Evolutionary conservation across 1,284 basidiomycete species (phyloP).

Genomic region (Pisolithus thermaeus): DNA sequence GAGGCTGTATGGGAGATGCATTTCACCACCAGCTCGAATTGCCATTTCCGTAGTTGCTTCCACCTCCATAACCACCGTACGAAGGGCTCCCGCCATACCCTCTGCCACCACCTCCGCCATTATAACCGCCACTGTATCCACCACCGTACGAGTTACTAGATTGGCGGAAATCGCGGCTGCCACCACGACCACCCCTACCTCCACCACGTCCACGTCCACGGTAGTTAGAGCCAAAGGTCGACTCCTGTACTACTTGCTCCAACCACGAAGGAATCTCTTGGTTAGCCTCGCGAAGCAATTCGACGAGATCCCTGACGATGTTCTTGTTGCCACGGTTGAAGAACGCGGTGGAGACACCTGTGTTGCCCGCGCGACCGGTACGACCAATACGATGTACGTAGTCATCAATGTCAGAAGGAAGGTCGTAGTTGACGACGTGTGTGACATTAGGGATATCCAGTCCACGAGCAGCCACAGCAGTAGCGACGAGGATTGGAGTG

Average conservation of each 20-base stretch:
- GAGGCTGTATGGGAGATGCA: slow-evolving; percentile 1
- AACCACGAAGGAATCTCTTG: slow-evolving; percentile 95
- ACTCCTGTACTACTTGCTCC: slow-evolving; percentile 81
- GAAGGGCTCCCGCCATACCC: slow-evolving; percentile 25
- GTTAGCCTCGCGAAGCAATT: slow-evolving; percentile 93
- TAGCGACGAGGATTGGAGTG: slow-evolving; percentile 96
- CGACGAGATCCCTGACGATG: slow-evolving; percentile 88
- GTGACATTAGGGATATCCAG: slow-evolving; percentile 99
- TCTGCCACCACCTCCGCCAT: slow-evolving; percentile 36
- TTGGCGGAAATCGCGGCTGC: slow-evolving; percentile 45
- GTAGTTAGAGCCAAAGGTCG: slow-evolving; percentile 54
- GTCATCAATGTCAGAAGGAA: slow-evolving; percentile 98
- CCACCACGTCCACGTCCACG: slow-evolving; percentile 59
- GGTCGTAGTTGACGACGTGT: slow-evolving; percentile 97
- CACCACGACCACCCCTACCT: slow-evolving; percentile 52
- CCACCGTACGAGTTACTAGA: slow-evolving; percentile 34
- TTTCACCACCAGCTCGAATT: slow-evolving; percentile 41
- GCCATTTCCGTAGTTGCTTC: slow-evolving; percentile 4
- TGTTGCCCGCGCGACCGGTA: slow-evolving; percentile 98
- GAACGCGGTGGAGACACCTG: slow-evolving; percentile 92
- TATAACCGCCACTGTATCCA: slow-evolving; percentile 32
- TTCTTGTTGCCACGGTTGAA: slow-evolving; percentile 92
- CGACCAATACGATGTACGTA: slow-evolving; percentile 99
- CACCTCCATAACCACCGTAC: slow-evolving; percentile 21
- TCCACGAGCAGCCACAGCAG: slow-evolving; percentile 97